Conservation (phyloP, 495 filamentous ascomycete genomes). For the Annulohypoxylon bovei region DNA sequence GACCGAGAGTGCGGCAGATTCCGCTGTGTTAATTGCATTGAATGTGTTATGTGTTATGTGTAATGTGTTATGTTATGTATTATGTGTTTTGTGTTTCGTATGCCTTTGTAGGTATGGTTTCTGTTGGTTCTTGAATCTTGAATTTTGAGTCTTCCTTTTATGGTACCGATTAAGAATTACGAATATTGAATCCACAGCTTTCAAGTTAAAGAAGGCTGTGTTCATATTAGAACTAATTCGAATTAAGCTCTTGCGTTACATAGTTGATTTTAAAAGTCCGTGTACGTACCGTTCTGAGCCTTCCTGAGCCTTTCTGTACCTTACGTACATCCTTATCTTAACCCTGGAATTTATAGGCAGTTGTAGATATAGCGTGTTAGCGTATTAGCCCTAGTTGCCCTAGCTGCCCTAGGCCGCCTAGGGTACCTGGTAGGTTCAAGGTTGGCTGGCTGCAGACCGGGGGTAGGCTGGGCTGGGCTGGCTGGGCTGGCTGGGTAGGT, state of each 20-base stretch:
- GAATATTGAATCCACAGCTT: background rate
- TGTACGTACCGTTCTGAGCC: background rate
- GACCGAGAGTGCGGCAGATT: conserved; percentile 7
- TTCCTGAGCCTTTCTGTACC: background rate
- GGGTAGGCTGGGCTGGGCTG: background rate
- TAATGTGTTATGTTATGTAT: no score
- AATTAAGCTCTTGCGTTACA: conserved; percentile 3
- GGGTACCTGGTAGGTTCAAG: background rate
- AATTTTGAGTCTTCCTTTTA: background rate
- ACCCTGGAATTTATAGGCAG: background rate
- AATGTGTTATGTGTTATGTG: background rate
- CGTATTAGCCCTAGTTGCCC: no score
- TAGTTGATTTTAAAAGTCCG: conserved; percentile 1
- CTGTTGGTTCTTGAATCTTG: no score
- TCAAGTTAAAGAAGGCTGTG: conserved; percentile 17
- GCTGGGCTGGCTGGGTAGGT: background rate
- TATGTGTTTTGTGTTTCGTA: no score
- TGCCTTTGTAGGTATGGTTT: no score
- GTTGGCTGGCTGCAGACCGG: background rate
- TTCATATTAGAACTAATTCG: conserved; percentile 17
- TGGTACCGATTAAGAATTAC: background rate
- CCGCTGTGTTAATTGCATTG: background rate
- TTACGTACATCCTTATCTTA: conserved; percentile 9
- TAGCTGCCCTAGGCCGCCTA: background rate
- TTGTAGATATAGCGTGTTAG: background rate